Evolutionary conservation across 768 basidiomycete genomes (phyloP).

Genomic region (Tylopilus sp.): DNA sequence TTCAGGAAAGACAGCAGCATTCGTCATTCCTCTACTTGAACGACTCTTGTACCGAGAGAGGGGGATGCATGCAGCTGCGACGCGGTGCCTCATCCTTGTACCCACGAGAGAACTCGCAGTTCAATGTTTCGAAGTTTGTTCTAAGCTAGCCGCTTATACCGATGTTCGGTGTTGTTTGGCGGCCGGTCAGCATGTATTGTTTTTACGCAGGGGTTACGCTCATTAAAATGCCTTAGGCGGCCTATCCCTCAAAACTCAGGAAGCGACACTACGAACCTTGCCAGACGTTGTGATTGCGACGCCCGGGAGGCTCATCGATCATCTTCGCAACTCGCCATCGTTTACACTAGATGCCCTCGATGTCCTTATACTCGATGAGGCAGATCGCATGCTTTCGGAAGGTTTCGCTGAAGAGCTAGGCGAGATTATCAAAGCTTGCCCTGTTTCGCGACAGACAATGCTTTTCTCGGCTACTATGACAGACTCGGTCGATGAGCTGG

Average conservation of each 20-base stretch:
- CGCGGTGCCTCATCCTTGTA: slow-evolving; percentile 86
- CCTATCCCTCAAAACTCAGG: slow-evolving; percentile 89
- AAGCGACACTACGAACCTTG: slow-evolving; percentile 74
- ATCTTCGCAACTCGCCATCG: slow-evolving; percentile 90
- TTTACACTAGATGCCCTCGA: slow-evolving; percentile 93
- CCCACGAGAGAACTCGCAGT: slow-evolving; percentile 96
- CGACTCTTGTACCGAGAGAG: slow-evolving; percentile 90
- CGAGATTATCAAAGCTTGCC: slow-evolving; percentile 92
- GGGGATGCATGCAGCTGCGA: slow-evolving; percentile 80
- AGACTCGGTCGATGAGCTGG: slow-evolving; percentile 90
- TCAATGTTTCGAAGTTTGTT: slow-evolving; percentile 92
- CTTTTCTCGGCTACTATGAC: slow-evolving; percentile 99
- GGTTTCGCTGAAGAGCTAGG: slow-evolving; percentile 93
- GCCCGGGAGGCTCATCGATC: slow-evolving; percentile 96
- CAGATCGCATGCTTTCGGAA: slow-evolving; percentile 94
- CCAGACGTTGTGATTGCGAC: slow-evolving; percentile 97
- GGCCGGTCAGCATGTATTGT: slow-evolving; percentile 59
- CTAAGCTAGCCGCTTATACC: slow-evolving; percentile 78
- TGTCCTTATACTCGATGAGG: slow-evolving; percentile 93
- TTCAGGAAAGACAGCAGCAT: slow-evolving; percentile 97
- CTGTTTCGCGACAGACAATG: slow-evolving; percentile 90
- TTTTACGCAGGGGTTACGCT: neutral
- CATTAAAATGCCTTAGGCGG: slow-evolving; percentile 56
- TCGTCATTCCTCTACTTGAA: slow-evolving; percentile 92
- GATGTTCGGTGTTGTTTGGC: slow-evolving; percentile 90